phyloP scores from a whole-genome alignment of 176 grass and related monocot species.

The Aegilops tauschii region DNA sequence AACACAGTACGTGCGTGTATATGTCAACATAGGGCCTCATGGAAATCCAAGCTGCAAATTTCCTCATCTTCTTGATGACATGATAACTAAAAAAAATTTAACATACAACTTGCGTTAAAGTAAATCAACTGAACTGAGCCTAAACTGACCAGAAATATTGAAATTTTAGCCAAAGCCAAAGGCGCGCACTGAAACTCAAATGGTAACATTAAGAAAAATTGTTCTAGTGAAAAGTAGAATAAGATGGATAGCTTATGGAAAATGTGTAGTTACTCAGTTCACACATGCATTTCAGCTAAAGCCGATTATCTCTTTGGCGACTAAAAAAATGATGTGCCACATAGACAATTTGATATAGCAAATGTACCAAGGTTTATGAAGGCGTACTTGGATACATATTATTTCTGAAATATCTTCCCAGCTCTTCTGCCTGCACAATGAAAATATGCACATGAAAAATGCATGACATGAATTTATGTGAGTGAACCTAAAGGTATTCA shows the following conservation, averaged over 20 bases:
- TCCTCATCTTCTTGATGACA: too few species aligned
- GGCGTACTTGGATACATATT: slow-evolving; percentile 95
- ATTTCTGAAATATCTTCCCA: slow-evolving; percentile 96
- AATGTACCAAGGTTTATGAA: slow-evolving; percentile 1
- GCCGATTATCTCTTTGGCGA: slow-evolving; percentile 4
- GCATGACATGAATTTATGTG: slow-evolving; percentile 7
- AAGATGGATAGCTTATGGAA: not conserved
- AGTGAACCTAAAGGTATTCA: not conserved
- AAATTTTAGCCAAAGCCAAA: not conserved
- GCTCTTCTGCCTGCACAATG: slow-evolving; percentile 73
- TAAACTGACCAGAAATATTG: not conserved
- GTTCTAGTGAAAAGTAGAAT: not conserved
- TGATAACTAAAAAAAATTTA: not conserved
- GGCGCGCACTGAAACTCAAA: not conserved
- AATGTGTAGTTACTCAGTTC: not conserved
- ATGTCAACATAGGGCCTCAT: too few species aligned
- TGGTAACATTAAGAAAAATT: not conserved
- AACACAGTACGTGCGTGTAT: too few species aligned
- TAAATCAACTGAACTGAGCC: slow-evolving; percentile 22
- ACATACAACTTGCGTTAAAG: not conserved
- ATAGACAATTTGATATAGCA: not conserved
- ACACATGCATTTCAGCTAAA: slow-evolving; percentile 18
- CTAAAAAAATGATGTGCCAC: not conserved
- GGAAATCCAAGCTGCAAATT: too few species aligned
- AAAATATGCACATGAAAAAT: not conserved